phyloP scores from a whole-genome alignment of 768 basidiomycete genomes.

The Suillus paluster region DNA sequence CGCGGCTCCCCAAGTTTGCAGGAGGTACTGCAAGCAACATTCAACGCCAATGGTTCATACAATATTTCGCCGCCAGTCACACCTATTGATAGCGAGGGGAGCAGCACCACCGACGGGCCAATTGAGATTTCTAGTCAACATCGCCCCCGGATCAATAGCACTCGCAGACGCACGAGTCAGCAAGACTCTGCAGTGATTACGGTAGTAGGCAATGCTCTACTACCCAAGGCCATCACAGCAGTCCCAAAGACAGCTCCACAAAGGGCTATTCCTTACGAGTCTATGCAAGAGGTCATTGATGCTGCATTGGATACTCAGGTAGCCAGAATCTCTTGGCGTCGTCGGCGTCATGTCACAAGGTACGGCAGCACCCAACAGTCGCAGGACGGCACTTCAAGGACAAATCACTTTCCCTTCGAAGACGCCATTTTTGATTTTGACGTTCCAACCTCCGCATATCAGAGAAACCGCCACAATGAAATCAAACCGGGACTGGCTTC shows the following conservation, averaged over 20 bases:
- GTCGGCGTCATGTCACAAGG: neutral
- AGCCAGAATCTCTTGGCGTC: conserved; percentile 3
- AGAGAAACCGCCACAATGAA: neutral
- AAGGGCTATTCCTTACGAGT: conserved; percentile 4
- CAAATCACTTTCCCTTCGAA: neutral
- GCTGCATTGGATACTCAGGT: conserved; percentile 10
- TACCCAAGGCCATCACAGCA: neutral
- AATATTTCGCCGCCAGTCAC: neutral
- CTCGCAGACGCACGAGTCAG: neutral
- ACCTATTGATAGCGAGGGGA: neutral
- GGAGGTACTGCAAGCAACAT: conserved; percentile 1
- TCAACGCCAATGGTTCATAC: neutral
- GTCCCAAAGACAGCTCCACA: neutral
- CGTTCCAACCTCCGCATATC: neutral
- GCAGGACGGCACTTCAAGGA: neutral
- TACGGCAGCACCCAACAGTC: neutral
- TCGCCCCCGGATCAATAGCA: neutral
- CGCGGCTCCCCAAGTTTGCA: neutral
- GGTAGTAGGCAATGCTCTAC: no score
- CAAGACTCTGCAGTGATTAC: neutral
- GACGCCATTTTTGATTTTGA: neutral
- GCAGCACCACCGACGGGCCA: neutral
- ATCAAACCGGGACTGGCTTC: neutral
- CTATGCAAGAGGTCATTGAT: conserved; percentile 2
- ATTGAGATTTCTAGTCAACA: no score